Evolutionary conservation across 139 green algal species (phyloP).

Genomic region (Yamagishiella unicocca): DNA sequence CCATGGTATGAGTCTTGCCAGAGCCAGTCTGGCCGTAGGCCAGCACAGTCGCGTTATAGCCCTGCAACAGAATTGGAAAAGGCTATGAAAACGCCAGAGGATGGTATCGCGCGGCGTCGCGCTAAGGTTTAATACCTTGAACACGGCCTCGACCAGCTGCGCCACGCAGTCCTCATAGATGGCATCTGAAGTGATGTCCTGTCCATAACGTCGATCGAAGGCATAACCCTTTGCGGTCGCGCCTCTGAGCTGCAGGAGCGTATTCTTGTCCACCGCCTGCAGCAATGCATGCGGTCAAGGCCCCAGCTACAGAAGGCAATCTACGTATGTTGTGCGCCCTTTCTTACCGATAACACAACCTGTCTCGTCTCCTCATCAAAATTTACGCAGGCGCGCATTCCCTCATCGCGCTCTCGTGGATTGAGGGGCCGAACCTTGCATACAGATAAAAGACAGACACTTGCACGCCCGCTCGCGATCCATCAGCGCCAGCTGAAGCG

Average conservation of each 20-base stretch:
- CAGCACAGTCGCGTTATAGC: constrained; percentile 83
- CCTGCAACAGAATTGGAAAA: constrained; percentile 51
- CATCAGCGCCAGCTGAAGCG: neutral
- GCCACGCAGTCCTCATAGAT: constrained; percentile 74
- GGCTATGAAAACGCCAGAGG: no score
- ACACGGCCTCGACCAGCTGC: constrained; percentile 70
- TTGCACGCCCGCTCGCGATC: neutral
- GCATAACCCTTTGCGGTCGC: constrained; percentile 71
- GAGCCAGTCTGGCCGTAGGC: constrained; percentile 84
- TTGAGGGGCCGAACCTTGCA: constrained; percentile 75
- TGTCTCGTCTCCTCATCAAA: constrained; percentile 78
- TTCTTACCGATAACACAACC: constrained; percentile 73
- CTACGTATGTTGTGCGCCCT: no score
- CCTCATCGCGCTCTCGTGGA: constrained; percentile 62
- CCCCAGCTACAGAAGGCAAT: neutral
- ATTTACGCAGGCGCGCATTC: constrained; percentile 67
- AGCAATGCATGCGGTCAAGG: neutral
- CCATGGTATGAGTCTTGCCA: constrained; percentile 86
- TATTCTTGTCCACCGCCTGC: constrained; percentile 78
- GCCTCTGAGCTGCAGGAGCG: constrained; percentile 70
- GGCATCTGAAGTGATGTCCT: constrained; percentile 61
- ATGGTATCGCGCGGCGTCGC: no score
- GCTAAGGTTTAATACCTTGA: constrained; percentile 63
- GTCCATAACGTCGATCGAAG: constrained; percentile 71
- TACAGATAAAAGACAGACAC: neutral